phyloP scores from a whole-genome alignment of 768 basidiomycete species.

The Tephrocybe sp. region DNA sequence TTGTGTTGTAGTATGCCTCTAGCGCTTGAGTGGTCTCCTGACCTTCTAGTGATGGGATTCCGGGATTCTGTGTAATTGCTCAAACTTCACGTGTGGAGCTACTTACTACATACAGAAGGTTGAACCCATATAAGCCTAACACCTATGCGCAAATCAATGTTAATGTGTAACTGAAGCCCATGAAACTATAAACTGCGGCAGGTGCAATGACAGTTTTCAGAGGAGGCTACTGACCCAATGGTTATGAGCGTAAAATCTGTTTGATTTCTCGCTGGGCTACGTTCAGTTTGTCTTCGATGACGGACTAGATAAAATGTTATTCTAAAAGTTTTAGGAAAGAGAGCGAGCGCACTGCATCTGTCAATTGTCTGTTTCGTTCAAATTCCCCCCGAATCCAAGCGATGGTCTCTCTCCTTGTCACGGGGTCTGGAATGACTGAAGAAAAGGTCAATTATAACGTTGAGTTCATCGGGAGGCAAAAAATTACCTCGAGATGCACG shows the following conservation, averaged over 20 bases:
- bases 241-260: slow-evolving; percentile 40
- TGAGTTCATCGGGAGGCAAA: slow-evolving; percentile 13
- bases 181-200: no score
- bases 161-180: no score
- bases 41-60: no score
- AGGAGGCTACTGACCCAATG: no score
- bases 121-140: no score
- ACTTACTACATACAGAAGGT: no score
- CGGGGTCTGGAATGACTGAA: slow-evolving; percentile 62
- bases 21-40: no score
- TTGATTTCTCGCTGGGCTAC: slow-evolving; percentile 59
- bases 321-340: not conserved
- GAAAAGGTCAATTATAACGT: slow-evolving; percentile 4
- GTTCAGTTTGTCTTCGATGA: slow-evolving; percentile 63
- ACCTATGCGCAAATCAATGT: no score
- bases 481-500: slow-evolving; percentile 72
- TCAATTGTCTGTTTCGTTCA: slow-evolving; percentile 57
- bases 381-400: slow-evolving; percentile 75
- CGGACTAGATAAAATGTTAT: slow-evolving; percentile 33
- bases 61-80: no score
- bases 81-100: no score
- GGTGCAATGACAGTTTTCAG: no score
- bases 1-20: no score
- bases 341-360: slow-evolving; percentile 50
- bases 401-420: slow-evolving; percentile 64